Conservation (phyloP, 768 basidiomycete genomes). For the Macrocybe gigantea region DNA sequence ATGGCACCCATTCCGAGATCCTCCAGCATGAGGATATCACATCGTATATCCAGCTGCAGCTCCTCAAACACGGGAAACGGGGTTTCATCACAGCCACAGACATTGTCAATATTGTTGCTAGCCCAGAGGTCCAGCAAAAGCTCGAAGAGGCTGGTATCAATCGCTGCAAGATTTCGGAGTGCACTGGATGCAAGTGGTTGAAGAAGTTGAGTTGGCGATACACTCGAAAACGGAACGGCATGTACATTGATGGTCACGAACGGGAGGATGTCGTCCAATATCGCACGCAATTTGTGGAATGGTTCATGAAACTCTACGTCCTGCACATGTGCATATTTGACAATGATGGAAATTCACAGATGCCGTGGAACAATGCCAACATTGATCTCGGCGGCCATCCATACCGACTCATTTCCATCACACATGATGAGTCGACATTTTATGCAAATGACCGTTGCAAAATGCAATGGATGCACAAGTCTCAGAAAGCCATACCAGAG, state of each 20-base stretch:
- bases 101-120: not conserved
- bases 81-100: not conserved
- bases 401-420: not conserved
- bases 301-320: not conserved
- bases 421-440: slow-evolving; percentile 1
- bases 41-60: slow-evolving; percentile 18
- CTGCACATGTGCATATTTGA: not conserved
- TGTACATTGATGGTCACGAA: too few species aligned
- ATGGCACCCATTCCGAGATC: slow-evolving; percentile 12
- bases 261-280: too few species aligned
- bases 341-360: not conserved
- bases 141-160: not conserved
- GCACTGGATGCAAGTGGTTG: too few species aligned
- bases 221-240: too few species aligned
- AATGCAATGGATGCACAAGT: not conserved
- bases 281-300: not conserved
- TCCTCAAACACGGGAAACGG: not conserved
- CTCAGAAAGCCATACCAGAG: not conserved
- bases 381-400: not conserved
- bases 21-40: slow-evolving; percentile 26
- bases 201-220: too few species aligned
- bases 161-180: too few species aligned
- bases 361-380: not conserved
- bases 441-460: not conserved
- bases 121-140: not conserved